Base-by-base conservation (phyloP, 768 basidiomycete species). In the Suillus tomentosus region DNA sequence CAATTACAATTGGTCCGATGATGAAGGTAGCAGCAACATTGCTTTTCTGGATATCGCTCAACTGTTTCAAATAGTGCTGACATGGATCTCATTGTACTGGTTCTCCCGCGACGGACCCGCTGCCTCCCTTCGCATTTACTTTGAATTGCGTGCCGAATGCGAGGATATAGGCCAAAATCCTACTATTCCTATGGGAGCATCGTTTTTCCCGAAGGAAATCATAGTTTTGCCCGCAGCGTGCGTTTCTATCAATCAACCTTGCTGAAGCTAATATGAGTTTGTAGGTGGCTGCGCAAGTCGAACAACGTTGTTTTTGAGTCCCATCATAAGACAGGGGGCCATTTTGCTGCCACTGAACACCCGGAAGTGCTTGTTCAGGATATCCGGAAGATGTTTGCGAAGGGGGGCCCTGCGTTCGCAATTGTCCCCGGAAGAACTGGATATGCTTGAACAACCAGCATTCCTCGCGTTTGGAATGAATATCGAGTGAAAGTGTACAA, bases 91-190 rank as follows among this genome's bases (percentile, higher is more conserved):
- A 3, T 77, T 86, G 11, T 86, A 83, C 68, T 83, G 79, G 77
- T 87, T 88, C 72, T 87, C 86, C 7, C 80, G 82, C 10, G 78
- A 82, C 0, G 86, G 86, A 0, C 87, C 88, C 8, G 79, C 85
- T 2, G 85, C 87, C 0, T 82, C 87, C 0, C 24, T 83, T 10
- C 77, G 86, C 19, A 87, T 87, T 24, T 89, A 88, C 71, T 87
- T 82, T 68, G 88, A 89, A 68, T 65, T 40, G 14, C 47, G 61
- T 60, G 57, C 11, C 9, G 60, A 54, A 8, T 24, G 51, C 3
- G 13, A 34, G 6, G 40, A 42, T n/a, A 0, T 48, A 24, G 62
- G 53, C 0, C 3, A 0, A 2, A 11, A 5, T 5, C 36, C 55
- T 0, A 73, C 47, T 17, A 78, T 85, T 50, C 86, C 85, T 2